Percentiles rank a stretch among this genome's conserved stretches.
These are phyloP conservation scores for Flaveria robusta DNA, from an alignment of 129 eudicot genomes.

Conservation along the genomic window DNA sequence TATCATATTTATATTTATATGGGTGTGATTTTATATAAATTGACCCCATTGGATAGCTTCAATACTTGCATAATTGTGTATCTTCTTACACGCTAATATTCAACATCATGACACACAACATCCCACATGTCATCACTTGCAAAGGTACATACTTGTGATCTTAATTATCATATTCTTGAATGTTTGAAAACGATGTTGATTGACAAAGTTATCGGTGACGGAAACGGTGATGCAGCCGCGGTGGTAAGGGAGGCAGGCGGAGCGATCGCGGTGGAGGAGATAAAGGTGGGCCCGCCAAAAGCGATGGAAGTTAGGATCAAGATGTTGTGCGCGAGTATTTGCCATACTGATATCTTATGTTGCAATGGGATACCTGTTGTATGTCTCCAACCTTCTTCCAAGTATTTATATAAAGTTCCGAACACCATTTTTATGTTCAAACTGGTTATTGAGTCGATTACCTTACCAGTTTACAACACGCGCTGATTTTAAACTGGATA, in stretches of 20 bases:
- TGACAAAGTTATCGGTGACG: not conserved
- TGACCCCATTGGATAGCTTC: not conserved
- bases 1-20: not conserved
- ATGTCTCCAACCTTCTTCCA: conserved; percentile 1
- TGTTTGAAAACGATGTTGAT: not conserved
- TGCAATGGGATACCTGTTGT: conserved; percentile 50
- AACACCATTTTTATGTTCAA: not conserved
- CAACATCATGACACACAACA: not conserved
- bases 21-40: not conserved
- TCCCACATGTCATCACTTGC: conserved; percentile 32
- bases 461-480: no score
- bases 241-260: conserved; percentile 51
- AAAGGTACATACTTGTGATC: conserved; percentile 22
- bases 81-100: not conserved
- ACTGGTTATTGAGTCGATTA: no score
- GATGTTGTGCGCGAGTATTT: conserved; percentile 63
- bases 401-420: not conserved
- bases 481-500: no score
- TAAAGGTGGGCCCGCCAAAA: conserved; percentile 58
- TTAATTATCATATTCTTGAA: not conserved
- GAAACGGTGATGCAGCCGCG: conserved; percentile 49
- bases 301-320: conserved; percentile 52
- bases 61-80: not conserved
- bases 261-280: conserved; percentile 43
- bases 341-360: conserved; percentile 59